phyloP scores from a whole-genome alignment of 1,139 yeast genomes.

The Taphrina communis region DNA sequence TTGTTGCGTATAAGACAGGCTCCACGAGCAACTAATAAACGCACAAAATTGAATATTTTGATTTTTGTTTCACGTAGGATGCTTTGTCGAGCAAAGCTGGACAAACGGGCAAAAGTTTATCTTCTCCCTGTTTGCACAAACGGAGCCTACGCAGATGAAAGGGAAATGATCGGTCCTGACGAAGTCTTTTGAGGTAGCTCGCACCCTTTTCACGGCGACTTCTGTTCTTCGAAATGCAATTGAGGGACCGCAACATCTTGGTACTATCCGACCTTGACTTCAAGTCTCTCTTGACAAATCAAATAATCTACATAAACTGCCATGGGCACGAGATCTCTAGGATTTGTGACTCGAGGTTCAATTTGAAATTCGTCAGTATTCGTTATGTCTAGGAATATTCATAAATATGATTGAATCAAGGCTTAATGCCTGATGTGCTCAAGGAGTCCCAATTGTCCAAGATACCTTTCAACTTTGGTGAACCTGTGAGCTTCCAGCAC shows the following conservation, averaged over 20 bases:
- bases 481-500: slow-evolving; percentile 87
- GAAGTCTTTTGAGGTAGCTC: slow-evolving; percentile 3
- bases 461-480: slow-evolving; percentile 86
- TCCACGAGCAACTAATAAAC: no score
- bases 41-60: no score
- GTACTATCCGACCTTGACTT: background rate
- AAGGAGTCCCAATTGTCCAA: slow-evolving; percentile 77
- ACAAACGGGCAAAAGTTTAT: background rate
- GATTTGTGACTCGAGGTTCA: no score
- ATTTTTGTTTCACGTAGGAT: slow-evolving; percentile 5
- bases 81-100: slow-evolving; percentile 30
- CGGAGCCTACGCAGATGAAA: slow-evolving; percentile 22
- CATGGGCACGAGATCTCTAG: no score
- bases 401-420: background rate
- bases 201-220: slow-evolving; percentile 2
- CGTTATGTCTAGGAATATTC: no score
- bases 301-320: no score
- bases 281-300: no score
- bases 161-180: background rate
- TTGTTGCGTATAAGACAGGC: no score
- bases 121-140: slow-evolving; percentile 19
- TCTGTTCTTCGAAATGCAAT: slow-evolving; percentile 7
- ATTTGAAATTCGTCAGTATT: no score
- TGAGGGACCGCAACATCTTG: slow-evolving; percentile 1
- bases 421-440: slow-evolving; percentile 1